Percentiles rank a stretch among this genome's conserved stretches.
Evolutionary conservation across 2,329 filamentous ascomycete species (phyloP).

Genomic region (Colletotrichum sansevieriae): DNA sequence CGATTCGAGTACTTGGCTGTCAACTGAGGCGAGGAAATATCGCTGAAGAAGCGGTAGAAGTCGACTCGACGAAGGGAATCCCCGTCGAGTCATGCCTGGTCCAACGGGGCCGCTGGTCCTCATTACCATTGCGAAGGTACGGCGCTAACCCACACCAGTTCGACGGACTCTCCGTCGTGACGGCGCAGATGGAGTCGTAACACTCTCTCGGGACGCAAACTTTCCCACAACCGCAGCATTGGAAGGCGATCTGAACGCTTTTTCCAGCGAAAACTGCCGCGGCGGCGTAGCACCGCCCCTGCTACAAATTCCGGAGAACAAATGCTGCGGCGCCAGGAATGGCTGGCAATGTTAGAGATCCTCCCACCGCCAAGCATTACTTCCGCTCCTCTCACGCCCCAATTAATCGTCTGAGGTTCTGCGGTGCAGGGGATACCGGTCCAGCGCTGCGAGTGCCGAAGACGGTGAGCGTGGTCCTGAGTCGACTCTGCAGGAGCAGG

Average conservation of each 20-base stretch:
- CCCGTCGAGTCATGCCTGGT: conserved; percentile 11
- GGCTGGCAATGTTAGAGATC: conserved; percentile 9
- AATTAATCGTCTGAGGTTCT: conserved; percentile 39
- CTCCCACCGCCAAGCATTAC: conserved; percentile 5
- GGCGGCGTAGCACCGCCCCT: conserved; percentile 12
- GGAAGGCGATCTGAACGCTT: conserved; percentile 20
- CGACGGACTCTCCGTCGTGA: conserved; percentile 30
- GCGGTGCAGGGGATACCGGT: conserved; percentile 22
- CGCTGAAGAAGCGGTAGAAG: conserved; percentile 25
- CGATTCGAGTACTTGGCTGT: not conserved
- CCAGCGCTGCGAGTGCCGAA: conserved; percentile 17
- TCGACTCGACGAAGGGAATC: not conserved
- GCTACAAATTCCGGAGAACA: conserved; percentile 21
- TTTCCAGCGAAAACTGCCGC: conserved; percentile 21
- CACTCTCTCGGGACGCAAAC: conserved; percentile 1
- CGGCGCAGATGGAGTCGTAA: conserved; percentile 18
- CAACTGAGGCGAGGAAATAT: conserved; percentile 8
- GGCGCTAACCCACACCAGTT: conserved; percentile 22
- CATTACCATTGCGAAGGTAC: conserved; percentile 25
- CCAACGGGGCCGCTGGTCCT: not conserved
- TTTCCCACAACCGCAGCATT: conserved; percentile 27
- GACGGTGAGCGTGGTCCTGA: conserved; percentile 7
- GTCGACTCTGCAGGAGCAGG: conserved; percentile 32
- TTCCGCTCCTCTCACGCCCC: not conserved
- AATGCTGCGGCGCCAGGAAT: conserved; percentile 3